Evolutionary conservation across 768 basidiomycete genomes (phyloP).

Genomic region (Leucocoprinus birnbaumii): DNA sequence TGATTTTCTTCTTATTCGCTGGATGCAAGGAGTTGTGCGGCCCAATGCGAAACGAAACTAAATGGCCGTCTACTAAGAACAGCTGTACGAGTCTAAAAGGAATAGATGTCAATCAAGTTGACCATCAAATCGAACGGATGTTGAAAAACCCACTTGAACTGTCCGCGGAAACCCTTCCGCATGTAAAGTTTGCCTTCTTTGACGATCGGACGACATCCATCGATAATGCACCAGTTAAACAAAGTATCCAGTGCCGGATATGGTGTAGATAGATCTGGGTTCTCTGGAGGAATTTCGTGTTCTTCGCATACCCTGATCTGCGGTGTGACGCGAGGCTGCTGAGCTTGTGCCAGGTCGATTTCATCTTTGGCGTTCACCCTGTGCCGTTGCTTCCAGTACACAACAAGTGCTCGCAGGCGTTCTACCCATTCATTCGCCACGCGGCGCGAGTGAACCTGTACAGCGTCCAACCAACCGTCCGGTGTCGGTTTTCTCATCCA

Average conservation of each 20-base stretch:
- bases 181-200: conserved; percentile 74
- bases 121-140: neutral
- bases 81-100: conserved; percentile 60
- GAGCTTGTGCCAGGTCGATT: conserved; percentile 72
- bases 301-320: conserved; percentile 39
- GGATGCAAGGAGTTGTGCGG: conserved; percentile 55
- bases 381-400: conserved; percentile 81
- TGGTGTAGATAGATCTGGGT: conserved; percentile 50
- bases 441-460: conserved; percentile 59
- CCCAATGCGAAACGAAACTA: conserved; percentile 70
- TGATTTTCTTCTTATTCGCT: conserved; percentile 51
- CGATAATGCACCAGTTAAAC: conserved; percentile 87
- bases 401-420: conserved; percentile 61
- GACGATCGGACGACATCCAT: conserved; percentile 73
- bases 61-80: conserved; percentile 70
- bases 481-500: neutral
- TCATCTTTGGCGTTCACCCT: conserved; percentile 73
- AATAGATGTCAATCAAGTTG: conserved; percentile 6
- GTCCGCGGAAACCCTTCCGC: conserved; percentile 66
- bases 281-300: conserved; percentile 43
- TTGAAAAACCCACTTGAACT: conserved; percentile 66
- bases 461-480: neutral
- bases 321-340: conserved; percentile 60
- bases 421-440: conserved; percentile 86
- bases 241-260: conserved; percentile 58